A percentile compares a stretch with the other conserved stretches of the same genome.
Conservation (phyloP, 352 stramenopile genomes). For the Phytophthora palmivora region DNA sequence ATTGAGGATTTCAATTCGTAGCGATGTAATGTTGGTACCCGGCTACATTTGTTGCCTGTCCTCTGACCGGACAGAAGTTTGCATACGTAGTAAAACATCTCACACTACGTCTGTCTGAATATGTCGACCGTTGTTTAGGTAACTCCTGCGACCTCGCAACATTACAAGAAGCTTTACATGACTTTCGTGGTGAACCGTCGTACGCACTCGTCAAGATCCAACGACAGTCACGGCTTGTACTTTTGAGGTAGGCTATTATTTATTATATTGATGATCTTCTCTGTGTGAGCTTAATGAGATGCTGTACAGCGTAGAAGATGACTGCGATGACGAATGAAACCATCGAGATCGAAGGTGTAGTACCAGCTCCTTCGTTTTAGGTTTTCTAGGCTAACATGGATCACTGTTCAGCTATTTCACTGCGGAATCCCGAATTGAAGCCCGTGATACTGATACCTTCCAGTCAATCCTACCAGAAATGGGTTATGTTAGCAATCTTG, state of each 20-base stretch:
- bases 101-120: not conserved
- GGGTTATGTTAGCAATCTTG: conserved; percentile 68
- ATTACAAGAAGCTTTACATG: not conserved
- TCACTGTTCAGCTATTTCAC: conserved; percentile 2
- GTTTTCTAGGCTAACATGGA: not conserved
- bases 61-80: not conserved
- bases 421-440: conserved; percentile 2
- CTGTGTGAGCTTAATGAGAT: not conserved
- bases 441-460: not conserved
- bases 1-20: not conserved
- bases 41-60: not conserved
- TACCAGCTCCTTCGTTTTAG: not conserved
- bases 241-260: not conserved
- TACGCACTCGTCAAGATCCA: not conserved
- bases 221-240: not conserved
- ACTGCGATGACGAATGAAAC: conserved; percentile 12
- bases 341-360: conserved; percentile 19
- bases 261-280: not conserved
- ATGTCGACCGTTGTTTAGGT: too few relatives aligned
- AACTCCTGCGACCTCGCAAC: too few relatives aligned
- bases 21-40: not conserved
- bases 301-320: conserved; percentile 9
- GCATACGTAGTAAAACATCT: not conserved
- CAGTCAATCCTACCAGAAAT: conserved; percentile 38
- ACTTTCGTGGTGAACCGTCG: not conserved